Conservation (phyloP, 768 basidiomycete species). For the Suillus variegatus region DNA sequence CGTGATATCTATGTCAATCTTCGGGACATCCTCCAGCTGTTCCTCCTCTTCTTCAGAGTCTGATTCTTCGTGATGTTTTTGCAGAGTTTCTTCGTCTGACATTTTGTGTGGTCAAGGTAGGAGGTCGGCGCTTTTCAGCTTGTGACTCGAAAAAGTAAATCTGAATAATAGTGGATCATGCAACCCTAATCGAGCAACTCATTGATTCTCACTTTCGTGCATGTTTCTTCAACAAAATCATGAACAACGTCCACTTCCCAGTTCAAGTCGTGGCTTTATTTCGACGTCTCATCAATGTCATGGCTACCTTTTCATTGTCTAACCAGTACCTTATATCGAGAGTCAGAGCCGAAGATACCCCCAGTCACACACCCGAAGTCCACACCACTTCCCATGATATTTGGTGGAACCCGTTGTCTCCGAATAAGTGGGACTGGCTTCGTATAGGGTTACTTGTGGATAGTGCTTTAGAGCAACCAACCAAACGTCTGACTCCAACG, state of each 20-base stretch:
- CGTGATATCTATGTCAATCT: conserved; percentile 76
- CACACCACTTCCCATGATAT: neutral
- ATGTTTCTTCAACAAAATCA: conserved; percentile 16
- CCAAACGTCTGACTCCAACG: neutral
- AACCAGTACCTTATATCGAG: conserved; percentile 55
- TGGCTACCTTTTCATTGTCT: conserved; percentile 71
- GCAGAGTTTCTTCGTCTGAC: conserved; percentile 68
- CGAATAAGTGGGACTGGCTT: conserved; percentile 8
- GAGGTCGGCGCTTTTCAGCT: conserved; percentile 1
- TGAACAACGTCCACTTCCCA: conserved; percentile 54
- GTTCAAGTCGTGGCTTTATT: conserved; percentile 60
- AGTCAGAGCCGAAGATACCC: conserved; percentile 9
- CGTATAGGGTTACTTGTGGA: conserved; percentile 4
- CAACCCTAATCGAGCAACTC: neutral
- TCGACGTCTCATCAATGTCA: conserved; percentile 64
- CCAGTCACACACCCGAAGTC: neutral
- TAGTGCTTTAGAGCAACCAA: neutral
- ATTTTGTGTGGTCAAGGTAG: conserved; percentile 36
- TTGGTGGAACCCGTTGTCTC: conserved; percentile 5
- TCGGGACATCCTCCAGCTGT: conserved; percentile 53
- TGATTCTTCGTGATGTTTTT: conserved; percentile 66
- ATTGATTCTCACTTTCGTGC: neutral
- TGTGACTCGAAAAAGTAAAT: conserved; percentile 2
- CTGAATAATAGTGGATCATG: neutral
- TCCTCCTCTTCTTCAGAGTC: conserved; percentile 72